Conservation (phyloP, 768 basidiomycete genomes). For the Kockovaella imperatae region DNA sequence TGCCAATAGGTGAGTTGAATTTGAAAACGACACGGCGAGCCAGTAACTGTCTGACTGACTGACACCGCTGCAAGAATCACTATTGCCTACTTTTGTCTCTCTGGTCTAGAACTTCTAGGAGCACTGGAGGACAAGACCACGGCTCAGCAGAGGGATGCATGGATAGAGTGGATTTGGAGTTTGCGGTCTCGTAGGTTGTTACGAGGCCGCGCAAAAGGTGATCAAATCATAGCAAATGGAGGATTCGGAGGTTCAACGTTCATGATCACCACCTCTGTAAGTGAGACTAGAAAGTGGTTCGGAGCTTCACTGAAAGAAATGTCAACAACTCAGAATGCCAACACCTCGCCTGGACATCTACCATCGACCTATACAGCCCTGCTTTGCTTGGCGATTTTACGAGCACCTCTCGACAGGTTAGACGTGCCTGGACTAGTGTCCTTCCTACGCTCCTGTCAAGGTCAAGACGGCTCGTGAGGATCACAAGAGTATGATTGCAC, state of each 20-base stretch:
- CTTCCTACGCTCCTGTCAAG: constrained; percentile 67
- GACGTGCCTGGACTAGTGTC: constrained; percentile 60
- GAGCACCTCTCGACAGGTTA: constrained; percentile 71
- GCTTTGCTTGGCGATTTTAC: constrained; percentile 69
- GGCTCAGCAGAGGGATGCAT: constrained; percentile 54
- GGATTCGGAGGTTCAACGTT: constrained; percentile 65
- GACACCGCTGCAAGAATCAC: constrained; percentile 55
- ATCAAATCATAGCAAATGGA: constrained; percentile 15
- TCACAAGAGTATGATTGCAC: background rate
- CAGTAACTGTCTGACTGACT: constrained; percentile 2
- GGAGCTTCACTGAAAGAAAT: background rate
- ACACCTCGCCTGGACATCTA: constrained; percentile 58
- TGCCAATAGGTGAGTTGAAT: constrained; percentile 56
- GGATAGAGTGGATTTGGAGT: constrained; percentile 81
- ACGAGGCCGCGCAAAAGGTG: no score
- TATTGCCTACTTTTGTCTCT: constrained; percentile 79
- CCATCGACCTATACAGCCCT: constrained; percentile 93
- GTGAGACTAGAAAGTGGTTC: background rate
- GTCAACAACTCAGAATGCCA: constrained; percentile 6
- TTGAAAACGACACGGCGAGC: background rate
- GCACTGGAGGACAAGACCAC: constrained; percentile 50
- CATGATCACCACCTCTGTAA: constrained; percentile 51
- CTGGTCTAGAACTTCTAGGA: constrained; percentile 69
- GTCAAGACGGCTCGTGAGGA: constrained; percentile 70
- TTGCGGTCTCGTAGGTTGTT: constrained; percentile 63